Conservation (phyloP, 2,329 filamentous ascomycete species). For the Diaporthe sp. region DNA sequence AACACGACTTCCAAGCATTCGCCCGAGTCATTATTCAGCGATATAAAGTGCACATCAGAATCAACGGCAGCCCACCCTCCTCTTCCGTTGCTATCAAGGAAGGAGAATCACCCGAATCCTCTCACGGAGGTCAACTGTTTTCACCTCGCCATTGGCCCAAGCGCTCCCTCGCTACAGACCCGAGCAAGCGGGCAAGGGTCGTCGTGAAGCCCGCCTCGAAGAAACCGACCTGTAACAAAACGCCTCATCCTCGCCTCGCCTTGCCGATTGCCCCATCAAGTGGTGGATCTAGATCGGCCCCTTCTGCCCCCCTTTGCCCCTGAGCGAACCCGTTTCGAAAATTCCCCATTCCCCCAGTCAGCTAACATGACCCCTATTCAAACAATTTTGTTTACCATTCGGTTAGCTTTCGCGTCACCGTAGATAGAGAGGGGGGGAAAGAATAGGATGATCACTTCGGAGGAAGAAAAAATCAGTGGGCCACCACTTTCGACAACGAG, state of each 20-base stretch:
- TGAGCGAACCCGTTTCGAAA: conserved; percentile 31
- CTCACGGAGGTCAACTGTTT: neutral
- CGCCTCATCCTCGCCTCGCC: conserved; percentile 20
- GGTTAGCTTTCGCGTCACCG: neutral
- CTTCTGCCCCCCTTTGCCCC: conserved; percentile 12
- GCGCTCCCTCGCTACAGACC: conserved; percentile 8
- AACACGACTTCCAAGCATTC: neutral
- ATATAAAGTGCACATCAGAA: neutral
- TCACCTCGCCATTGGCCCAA: neutral
- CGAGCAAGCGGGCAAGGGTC: conserved; percentile 18
- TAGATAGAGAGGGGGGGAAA: neutral
- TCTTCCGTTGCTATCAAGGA: neutral
- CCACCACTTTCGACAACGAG: conserved; percentile 7
- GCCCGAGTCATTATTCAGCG: neutral
- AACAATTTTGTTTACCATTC: conserved; percentile 27
- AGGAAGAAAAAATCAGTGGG: neutral
- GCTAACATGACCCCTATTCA: conserved; percentile 21
- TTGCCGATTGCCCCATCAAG: conserved; percentile 21
- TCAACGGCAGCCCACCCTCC: neutral
- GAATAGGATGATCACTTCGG: neutral
- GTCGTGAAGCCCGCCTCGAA: conserved; percentile 17
- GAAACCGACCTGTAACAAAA: conserved; percentile 28
- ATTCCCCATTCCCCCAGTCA: conserved; percentile 4
- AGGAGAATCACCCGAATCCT: neutral
- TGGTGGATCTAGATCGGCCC: conserved; percentile 29